Evolutionary conservation across 169 alveolate species (phyloP), one percentile per base, ranked within the genome.

Genomic region (Cyclospora cayetanensis): DNA sequence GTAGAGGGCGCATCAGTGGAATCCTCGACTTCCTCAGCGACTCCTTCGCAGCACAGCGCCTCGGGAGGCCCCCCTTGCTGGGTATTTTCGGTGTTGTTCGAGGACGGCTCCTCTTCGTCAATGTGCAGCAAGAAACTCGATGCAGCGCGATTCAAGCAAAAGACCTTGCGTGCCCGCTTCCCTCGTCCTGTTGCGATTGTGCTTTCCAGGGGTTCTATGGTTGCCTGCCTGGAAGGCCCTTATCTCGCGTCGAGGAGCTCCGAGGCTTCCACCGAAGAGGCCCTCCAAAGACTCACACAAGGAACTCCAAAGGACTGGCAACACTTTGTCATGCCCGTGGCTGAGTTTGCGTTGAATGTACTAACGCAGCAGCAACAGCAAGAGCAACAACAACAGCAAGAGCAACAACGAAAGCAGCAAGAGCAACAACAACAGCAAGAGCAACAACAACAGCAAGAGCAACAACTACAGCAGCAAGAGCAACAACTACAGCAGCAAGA

Each of bases 381-480:
- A 20, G 42, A 63, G 37, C 76, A 63, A 22, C 76, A 66, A 5
- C 77, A 66, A 0, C 42, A 39, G 1, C 52, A 18, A 15, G 52
- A 68, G 18, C n/a, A 63, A 20, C 76, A 63, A 22, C 76, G 35
- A 5, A 39, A 66, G 1, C 42, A 39, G 1, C 52, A 18, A 15
- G 52, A 68, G 80, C 80, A 68, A 27, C 80, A 31, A 29, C 76
- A 1, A 39, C 76, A 63, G 76, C 76, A 63, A 20, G 42, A 63
- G 37, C 76, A 63, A 22, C 76, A 66, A 5, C 77, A 66, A 0
- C 42, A 39, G 1, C 52, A 18, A 15, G 52, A 68, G 18, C n/a
- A n/a, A n/a, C n/a, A n/a, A n/a, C n/a, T n/a, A n/a, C n/a, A n/a
- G n/a, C n/a, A n/a, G n/a, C n/a, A n/a, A n/a, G n/a, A n/a, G n/a